Conservation (phyloP, 2,329 filamentous ascomycete species). For the Colletotrichum magnum region DNA sequence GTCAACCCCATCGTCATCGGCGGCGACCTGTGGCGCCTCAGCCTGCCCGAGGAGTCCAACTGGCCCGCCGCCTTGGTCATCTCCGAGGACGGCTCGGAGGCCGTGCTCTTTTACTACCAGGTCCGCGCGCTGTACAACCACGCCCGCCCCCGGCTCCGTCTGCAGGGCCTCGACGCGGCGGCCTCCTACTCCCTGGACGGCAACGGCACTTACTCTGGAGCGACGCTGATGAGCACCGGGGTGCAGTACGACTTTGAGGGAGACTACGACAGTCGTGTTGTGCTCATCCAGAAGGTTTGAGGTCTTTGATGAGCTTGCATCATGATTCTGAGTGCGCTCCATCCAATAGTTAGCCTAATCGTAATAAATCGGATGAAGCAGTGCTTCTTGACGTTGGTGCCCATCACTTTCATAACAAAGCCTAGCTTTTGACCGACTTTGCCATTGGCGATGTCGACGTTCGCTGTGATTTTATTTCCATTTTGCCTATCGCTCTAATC, state of each 20-base stretch:
- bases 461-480: no score
- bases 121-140: conserved; percentile 67
- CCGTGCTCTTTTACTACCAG: conserved; percentile 74
- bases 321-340: no score
- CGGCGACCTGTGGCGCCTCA: conserved; percentile 73
- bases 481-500: no score
- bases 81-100: conserved; percentile 62
- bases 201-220: conserved; percentile 67
- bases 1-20: conserved; percentile 72
- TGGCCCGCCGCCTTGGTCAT: conserved; percentile 75
- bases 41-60: conserved; percentile 70
- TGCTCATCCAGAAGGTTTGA: conserved; percentile 65
- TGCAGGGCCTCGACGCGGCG: conserved; percentile 69
- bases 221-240: conserved; percentile 74
- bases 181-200: conserved; percentile 66
- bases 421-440: no score
- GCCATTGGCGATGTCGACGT: no score
- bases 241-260: conserved; percentile 65
- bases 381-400: no score
- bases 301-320: no score
- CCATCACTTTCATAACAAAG: no score
- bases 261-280: conserved; percentile 71
- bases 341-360: no score
- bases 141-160: conserved; percentile 63
- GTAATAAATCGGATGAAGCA: no score